Evolutionary conservation across 331 rosid genomes (phyloP), one percentile per base, ranked within the genome.

Genomic region (Spiraea crenata): DNA sequence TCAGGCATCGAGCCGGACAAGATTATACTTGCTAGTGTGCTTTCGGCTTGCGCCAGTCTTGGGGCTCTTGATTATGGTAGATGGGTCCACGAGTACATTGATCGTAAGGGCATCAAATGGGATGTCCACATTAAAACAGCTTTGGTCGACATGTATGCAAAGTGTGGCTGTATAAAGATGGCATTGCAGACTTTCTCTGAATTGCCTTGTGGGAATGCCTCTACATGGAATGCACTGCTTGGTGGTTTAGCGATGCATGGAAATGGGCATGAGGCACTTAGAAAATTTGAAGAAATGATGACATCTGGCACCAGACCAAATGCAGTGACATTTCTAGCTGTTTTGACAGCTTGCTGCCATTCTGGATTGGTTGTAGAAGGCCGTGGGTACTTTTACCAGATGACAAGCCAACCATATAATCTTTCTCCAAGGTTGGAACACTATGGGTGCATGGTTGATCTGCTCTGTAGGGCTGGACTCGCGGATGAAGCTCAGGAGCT

Each of bases 371-470:
- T 93, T 34, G 81, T 82, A 3, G 91, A 85, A 85, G 96, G 92
- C 11, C 86, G 76, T 7, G 77, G 57, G 77, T 80, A 64, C 75
- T 90, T 87, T 78, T 56, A 76, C 66, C 74, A 47, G 72, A 87
- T 93, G 96, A 80, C 34, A 55, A 77, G 78, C 67, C 74, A 69
- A 65, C 68, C 25, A 7, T 74, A 82, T 71, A 85, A 77, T 65
- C 72, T 92, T 61, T 77, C 84, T 50, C 87, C 90, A 9, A 56
- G 74, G 74, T 82, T 92, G 76, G 97, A 92, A 71, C 93, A 90
- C 79, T 88, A 88, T 64, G 96, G 96, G 45, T 88, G 97, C 72
- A 82, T 93, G 93, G 93, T 85, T 75, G 97, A 87, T 75, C 75
- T 93, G 76, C 82, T 90, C 12, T 88, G 98, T 71, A 77, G 85